A percentile compares a stretch with the other conserved stretches of the same genome.
Evolutionary conservation across 495 filamentous ascomycete species (phyloP).

Genomic region (Neurospora sp.): DNA sequence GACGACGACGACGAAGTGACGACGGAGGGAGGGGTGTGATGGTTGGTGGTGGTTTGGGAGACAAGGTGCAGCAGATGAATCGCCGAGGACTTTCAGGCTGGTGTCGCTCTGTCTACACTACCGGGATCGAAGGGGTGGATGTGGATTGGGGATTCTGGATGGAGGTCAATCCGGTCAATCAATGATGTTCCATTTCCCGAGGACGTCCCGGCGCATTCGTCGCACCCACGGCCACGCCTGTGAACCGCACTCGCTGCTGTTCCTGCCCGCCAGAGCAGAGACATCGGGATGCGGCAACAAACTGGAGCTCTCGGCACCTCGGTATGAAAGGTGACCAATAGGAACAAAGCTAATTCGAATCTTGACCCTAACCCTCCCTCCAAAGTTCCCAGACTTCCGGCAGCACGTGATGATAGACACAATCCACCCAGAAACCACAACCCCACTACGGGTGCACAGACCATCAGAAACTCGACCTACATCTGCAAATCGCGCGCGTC

Average conservation of each 20-base stretch:
- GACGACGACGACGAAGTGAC: not conserved
- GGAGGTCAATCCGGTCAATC: not conserved
- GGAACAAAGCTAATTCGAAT: conserved; percentile 16
- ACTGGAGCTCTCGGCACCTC: conserved; percentile 18
- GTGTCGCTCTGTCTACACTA: not conserved
- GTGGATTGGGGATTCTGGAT: not conserved
- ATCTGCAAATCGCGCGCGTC: not conserved
- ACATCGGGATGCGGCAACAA: not conserved
- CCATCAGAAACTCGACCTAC: not conserved
- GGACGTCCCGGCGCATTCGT: not conserved
- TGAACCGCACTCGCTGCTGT: not conserved
- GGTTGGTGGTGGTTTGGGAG: not conserved
- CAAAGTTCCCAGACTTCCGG: not conserved
- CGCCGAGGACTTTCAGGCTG: not conserved
- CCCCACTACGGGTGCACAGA: not conserved
- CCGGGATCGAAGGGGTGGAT: not conserved
- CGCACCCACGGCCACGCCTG: not conserved
- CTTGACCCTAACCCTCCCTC: conserved; percentile 1
- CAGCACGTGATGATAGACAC: not conserved
- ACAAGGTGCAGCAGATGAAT: not conserved
- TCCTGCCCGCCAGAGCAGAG: not conserved
- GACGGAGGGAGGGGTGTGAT: not conserved
- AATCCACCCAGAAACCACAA: not conserved
- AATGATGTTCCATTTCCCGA: not conserved
- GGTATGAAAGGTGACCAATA: conserved; percentile 21